Percentiles rank a stretch among this genome's conserved stretches.
These are phyloP conservation scores for Fusarium begoniae DNA, from an alignment of 2,329 filamentous ascomycete genomes.

Conservation along the genomic window DNA sequence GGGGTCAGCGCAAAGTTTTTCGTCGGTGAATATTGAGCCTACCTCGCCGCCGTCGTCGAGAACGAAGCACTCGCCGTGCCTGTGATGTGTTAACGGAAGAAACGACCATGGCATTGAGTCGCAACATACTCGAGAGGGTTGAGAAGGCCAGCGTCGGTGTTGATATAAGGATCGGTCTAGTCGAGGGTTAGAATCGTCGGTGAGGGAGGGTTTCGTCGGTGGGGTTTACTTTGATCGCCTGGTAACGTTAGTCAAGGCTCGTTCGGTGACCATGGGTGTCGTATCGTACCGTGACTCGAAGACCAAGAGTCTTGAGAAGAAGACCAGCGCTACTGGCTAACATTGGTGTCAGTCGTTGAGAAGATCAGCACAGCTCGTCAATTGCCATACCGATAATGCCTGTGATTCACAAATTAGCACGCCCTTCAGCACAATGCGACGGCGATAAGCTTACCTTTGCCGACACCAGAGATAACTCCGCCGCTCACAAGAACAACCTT, in stretches of 20 bases:
- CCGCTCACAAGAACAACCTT: slow-evolving; percentile 35
- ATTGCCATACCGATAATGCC: slow-evolving; percentile 25
- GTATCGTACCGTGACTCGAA: slow-evolving; percentile 68
- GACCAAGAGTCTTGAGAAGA: slow-evolving; percentile 80
- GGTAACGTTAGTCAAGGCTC: slow-evolving; percentile 1
- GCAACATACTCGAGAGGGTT: slow-evolving; percentile 46
- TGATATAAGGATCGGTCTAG: slow-evolving; percentile 63
- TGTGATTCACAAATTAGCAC: slow-evolving; percentile 14
- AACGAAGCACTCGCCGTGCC: slow-evolving; percentile 91
- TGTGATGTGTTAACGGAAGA: slow-evolving; percentile 44
- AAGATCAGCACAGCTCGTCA: not conserved
- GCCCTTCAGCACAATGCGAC: not conserved
- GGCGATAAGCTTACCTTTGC: slow-evolving; percentile 21
- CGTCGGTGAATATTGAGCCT: not conserved
- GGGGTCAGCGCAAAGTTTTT: slow-evolving; percentile 5
- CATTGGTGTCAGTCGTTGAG: not conserved
- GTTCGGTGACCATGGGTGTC: not conserved
- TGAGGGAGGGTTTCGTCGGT: not conserved
- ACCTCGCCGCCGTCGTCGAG: slow-evolving; percentile 69
- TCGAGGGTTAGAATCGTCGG: slow-evolving; percentile 31
- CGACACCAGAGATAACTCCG: slow-evolving; percentile 34
- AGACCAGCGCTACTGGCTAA: slow-evolving; percentile 62
- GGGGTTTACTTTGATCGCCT: slow-evolving; percentile 36
- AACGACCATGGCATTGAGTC: not conserved
- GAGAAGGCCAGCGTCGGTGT: slow-evolving; percentile 48